Percentiles rank a stretch among this genome's conserved stretches.
Conservation (phyloP, 1,284 basidiomycete species). For the Sutorius eximius region DNA sequence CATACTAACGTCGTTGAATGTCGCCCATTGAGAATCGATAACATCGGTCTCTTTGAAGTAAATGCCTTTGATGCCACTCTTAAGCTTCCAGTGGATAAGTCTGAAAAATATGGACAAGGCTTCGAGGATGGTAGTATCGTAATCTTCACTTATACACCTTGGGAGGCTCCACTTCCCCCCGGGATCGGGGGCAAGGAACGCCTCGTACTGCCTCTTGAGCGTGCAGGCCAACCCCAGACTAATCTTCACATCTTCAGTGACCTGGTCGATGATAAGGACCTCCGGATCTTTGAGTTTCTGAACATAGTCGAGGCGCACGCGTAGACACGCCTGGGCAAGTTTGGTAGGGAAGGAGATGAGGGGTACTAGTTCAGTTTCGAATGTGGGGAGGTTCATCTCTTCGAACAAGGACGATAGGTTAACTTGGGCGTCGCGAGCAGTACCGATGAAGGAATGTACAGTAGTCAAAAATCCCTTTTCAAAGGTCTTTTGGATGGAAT, state of each 20-base stretch:
- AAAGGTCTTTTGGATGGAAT: conserved; percentile 91
- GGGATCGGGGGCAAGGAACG: conserved; percentile 83
- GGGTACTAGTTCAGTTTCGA: conserved; percentile 90
- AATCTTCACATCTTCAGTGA: conserved; percentile 91
- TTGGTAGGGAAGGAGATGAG: conserved; percentile 95
- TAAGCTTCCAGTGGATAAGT: conserved; percentile 93
- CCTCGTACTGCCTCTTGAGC: conserved; percentile 92
- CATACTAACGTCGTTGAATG: conserved; percentile 91
- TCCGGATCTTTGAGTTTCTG: conserved; percentile 88
- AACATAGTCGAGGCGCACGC: conserved; percentile 88
- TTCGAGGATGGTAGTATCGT: conserved; percentile 87
- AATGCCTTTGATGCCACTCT: conserved; percentile 87
- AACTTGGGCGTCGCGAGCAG: conserved; percentile 87
- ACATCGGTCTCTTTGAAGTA: conserved; percentile 99
- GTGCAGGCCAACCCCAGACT: conserved; percentile 92
- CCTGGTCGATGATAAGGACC: conserved; percentile 91
- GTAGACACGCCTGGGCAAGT: conserved; percentile 89
- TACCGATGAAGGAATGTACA: conserved; percentile 82
- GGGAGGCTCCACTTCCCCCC: conserved; percentile 88
- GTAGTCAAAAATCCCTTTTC: conserved; percentile 91
- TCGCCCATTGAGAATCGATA: conserved; percentile 94
- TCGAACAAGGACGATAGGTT: conserved; percentile 72
- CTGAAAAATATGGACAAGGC: conserved; percentile 92
- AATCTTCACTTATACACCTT: conserved; percentile 84
- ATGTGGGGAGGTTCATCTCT: conserved; percentile 89